A percentile compares a stretch with the other conserved stretches of the same genome.
phyloP scores from a whole-genome alignment of 2,329 filamentous ascomycete species.

The Daldinia eschscholtzii region DNA sequence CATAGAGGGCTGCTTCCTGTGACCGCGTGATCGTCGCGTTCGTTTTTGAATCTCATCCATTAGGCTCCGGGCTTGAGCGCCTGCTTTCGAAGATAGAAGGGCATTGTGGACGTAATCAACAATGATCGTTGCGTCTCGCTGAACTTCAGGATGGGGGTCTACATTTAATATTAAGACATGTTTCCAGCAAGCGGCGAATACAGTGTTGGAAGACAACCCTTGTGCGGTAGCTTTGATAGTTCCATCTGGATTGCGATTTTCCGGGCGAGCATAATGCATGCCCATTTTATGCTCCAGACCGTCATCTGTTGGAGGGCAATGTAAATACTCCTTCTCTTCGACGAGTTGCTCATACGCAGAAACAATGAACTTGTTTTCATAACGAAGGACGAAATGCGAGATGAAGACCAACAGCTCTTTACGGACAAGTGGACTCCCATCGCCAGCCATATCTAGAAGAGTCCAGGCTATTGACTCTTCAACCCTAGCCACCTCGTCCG shows the following conservation, averaged over 20 bases:
- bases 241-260: constrained; percentile 68
- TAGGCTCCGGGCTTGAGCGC: constrained; percentile 74
- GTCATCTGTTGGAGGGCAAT: constrained; percentile 67
- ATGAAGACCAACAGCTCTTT: constrained; percentile 95
- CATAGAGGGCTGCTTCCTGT: constrained; percentile 56
- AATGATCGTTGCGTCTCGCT: constrained; percentile 84
- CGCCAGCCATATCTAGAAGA: constrained; percentile 89
- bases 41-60: constrained; percentile 78
- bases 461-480: constrained; percentile 93
- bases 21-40: constrained; percentile 61
- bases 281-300: constrained; percentile 72
- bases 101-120: constrained; percentile 87
- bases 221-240: constrained; percentile 68
- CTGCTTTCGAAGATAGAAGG: constrained; percentile 82
- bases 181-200: constrained; percentile 95
- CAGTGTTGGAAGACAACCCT: constrained; percentile 83
- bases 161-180: constrained; percentile 90
- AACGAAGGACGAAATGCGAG: constrained; percentile 89
- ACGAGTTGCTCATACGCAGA: constrained; percentile 90
- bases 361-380: constrained; percentile 92
- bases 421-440: constrained; percentile 93
- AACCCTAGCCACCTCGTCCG: constrained; percentile 88
- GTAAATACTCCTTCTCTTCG: constrained; percentile 81
- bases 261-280: constrained; percentile 70
- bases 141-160: constrained; percentile 94